phyloP scores from a whole-genome alignment of 345 rosid genomes.

The Xanthoceras sorbifolium region DNA sequence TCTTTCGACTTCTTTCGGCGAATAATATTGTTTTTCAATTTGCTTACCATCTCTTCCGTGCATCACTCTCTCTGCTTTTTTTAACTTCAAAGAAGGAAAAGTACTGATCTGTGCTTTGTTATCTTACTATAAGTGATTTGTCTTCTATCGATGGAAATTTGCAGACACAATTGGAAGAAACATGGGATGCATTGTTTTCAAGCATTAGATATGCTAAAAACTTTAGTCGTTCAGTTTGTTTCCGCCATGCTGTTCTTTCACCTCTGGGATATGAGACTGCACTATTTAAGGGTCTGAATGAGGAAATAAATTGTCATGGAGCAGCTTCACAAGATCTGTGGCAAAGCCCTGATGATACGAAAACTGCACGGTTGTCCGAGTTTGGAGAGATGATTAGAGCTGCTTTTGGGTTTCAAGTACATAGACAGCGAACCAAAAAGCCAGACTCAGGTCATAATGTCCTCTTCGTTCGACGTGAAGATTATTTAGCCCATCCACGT shows the following conservation, averaged over 20 bases:
- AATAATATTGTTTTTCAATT: neutral
- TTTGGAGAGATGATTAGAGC: conserved; percentile 94
- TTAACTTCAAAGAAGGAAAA: neutral
- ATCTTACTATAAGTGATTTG: conserved; percentile 8
- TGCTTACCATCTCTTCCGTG: neutral
- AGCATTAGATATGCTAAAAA: conserved; percentile 73
- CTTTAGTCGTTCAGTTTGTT: conserved; percentile 79
- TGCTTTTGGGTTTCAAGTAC: conserved; percentile 68
- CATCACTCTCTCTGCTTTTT: neutral
- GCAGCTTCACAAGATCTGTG: conserved; percentile 64
- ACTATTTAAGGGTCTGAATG: conserved; percentile 71
- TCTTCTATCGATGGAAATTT: conserved; percentile 13
- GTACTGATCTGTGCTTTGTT: neutral
- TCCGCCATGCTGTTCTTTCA: conserved; percentile 73
- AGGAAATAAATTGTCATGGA: conserved; percentile 62
- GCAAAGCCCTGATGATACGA: conserved; percentile 61
- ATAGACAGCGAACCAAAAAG: conserved; percentile 54
- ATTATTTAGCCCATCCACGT: conserved; percentile 94
- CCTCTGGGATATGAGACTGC: conserved; percentile 92
- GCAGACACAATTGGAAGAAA: conserved; percentile 86
- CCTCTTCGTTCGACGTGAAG: conserved; percentile 90
- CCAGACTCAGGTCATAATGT: conserved; percentile 51
- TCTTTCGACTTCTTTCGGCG: neutral
- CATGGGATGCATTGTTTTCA: conserved; percentile 86
- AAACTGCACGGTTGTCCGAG: conserved; percentile 78